Evolutionary conservation across 1,284 basidiomycete genomes (phyloP).

Genomic region (Microbotryomycetes sp.): DNA sequence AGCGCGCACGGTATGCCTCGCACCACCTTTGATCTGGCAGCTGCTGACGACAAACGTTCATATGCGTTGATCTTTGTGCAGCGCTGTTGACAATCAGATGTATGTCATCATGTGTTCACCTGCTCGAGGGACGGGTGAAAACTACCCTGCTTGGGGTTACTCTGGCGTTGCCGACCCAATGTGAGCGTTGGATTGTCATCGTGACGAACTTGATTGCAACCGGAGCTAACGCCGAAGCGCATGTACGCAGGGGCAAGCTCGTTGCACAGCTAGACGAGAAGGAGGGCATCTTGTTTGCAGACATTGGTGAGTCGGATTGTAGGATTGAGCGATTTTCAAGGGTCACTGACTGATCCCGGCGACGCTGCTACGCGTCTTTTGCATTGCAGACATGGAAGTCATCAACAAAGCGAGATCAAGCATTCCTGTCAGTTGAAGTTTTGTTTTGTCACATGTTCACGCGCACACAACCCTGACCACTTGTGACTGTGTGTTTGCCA

Average conservation of each 20-base stretch:
- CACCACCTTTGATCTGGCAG: neutral
- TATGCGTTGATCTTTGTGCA: conserved; percentile 39
- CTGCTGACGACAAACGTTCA: too few species aligned
- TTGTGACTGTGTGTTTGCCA: too few species aligned
- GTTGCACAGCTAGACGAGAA: conserved; percentile 69
- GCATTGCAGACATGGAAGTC: conserved; percentile 58
- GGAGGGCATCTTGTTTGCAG: conserved; percentile 71
- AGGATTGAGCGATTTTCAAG: too few species aligned
- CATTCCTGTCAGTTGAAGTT: conserved; percentile 14
- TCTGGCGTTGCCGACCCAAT: conserved; percentile 83
- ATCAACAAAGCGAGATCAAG: conserved; percentile 65
- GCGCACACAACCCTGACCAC: conserved; percentile 47
- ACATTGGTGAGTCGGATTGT: conserved; percentile 70
- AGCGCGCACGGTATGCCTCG: conserved; percentile 66
- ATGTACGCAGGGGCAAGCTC: conserved; percentile 61
- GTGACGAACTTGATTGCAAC: too few species aligned
- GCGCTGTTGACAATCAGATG: conserved; percentile 93
- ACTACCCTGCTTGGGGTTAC: conserved; percentile 64
- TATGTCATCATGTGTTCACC: conserved; percentile 95
- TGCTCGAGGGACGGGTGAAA: conserved; percentile 70
- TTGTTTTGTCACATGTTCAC: neutral
- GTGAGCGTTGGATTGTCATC: conserved; percentile 48
- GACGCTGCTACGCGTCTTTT: neutral
- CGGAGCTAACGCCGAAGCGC: neutral
- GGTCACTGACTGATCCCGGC: too few species aligned